Base-by-base conservation (phyloP, 495 filamentous ascomycete genomes). In the Aspergillus sclerotiicarbonarius region DNA sequence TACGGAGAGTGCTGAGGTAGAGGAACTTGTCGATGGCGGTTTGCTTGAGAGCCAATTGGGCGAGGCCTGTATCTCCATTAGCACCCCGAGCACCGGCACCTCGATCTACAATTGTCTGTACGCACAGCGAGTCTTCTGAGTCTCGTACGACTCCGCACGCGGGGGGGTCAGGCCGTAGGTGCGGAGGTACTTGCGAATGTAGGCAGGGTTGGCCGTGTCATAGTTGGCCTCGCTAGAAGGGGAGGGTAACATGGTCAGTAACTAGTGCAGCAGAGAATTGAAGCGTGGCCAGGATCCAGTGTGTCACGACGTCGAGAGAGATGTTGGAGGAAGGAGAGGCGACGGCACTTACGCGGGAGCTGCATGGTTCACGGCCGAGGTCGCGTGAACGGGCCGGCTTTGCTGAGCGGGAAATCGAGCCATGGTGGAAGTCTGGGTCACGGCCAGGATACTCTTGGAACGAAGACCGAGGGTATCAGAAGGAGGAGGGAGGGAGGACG, bases 21-120 rank as follows among this genome's bases (percentile, higher is more conserved):
- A 93, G 84, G 73, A 94, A 98, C 74, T 92, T 96, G 75, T 98
- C 94, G 70, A 98, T 91, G 39, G 80, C 74, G 47, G 89, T 91
- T 56, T 84, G 79, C 65, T 92, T 91, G 43, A 85, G 77, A 55
- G 86, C 83, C 73, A 98, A 86, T 72, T 90, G 86, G 53, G 83
- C 80, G 58, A 91, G 77, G 67, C 83, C 83, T 86, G 64, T 33
- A 32, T 15, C 2, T 19, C 8, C 39, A 56, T 59, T 61, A 66
- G 63, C 41, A 51, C 21, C 16, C n/a, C 5, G 10, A n/a, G 21
- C 39, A 37, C 9, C 47, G 48, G 32, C 47, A n/a, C 15, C 35
- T 43, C 45, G 15, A 20, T 29, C 51, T 21, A n/a, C 13, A 10
- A 32, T 31, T 21, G 54, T n/a, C 10, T 51, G 57, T 57, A 62